Base-by-base conservation (phyloP, 1,284 basidiomycete genomes). In the Pholiota adiposa region DNA sequence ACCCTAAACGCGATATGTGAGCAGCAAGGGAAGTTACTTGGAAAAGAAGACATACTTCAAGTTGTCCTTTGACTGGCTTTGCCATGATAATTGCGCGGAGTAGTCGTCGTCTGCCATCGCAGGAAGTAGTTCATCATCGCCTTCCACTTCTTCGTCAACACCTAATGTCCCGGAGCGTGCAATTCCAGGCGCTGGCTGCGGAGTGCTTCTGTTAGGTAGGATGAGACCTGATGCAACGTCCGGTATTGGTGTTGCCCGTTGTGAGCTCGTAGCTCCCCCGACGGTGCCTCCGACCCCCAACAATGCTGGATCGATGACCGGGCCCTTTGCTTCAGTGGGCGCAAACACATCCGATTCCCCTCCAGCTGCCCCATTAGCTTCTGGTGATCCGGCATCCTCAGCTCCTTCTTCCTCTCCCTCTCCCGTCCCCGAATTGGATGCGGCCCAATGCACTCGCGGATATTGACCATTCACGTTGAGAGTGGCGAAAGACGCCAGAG, bases 41-140 rank as follows among this genome's bases (percentile, higher is more conserved):
- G 38, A 23, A 16, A 27, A 12, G 38, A 9, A 48, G 16, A 50
- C 44, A 27, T 60, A 92, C 90, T 92, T 93, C 31, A 93, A 74
- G 69, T 93, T 92, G 68, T 91, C 90, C 66, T 93, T 93, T 40
- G 89, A 90, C 75, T 92, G 89, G 63, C 87, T 92, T 73, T 92
- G 88, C 84, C 86, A 92, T 4, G 85, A 87, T 55, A 88, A 68
- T 67, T 92, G 90, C 0, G 90, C 88, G 12, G 90, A 90, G 71
- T 92, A 93, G 65, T 93, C 90, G 63, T 92, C 90, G 61, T 93
- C 90, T 5, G 90, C 90, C 90, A 93, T 92, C 4, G 89, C 89
- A 40, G 89, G 89, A 40, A 90, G 70, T 54, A 89, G 67, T 65
- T 92, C 90, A 59, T 92, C 90, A 56, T 90, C 90, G 4, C 79